Conservation (phyloP, 257 asterid genomes). For the Ocimum tenuiflorum region DNA sequence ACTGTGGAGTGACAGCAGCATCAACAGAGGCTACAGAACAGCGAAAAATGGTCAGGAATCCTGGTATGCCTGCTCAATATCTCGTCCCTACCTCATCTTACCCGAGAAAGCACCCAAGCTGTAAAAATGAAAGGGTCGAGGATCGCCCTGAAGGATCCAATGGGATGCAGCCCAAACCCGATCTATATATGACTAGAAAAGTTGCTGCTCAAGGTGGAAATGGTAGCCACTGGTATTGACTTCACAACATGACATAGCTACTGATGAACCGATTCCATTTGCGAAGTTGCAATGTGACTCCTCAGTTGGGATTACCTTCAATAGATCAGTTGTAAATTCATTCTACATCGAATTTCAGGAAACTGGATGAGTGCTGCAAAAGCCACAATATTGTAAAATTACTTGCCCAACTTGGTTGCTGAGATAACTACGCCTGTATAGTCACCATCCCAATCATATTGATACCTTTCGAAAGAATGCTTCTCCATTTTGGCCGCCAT, state of each 20-base stretch:
- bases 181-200: slow-evolving; percentile 30
- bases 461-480: not conserved
- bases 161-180: slow-evolving; percentile 39
- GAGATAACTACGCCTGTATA: slow-evolving; percentile 12
- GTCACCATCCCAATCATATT: not conserved
- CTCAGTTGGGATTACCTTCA: not conserved
- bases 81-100: slow-evolving; percentile 44
- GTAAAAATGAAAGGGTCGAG: slow-evolving; percentile 34
- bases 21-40: slow-evolving; percentile 55
- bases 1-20: slow-evolving; percentile 42
- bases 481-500: not conserved
- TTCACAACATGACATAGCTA: not conserved
- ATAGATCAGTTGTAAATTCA: slow-evolving; percentile 1
- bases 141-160: slow-evolving; percentile 31
- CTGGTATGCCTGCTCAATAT: slow-evolving; percentile 53
- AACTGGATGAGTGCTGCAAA: not conserved
- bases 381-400: not conserved
- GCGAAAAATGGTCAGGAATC: slow-evolving; percentile 51
- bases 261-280: not conserved
- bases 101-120: slow-evolving; percentile 40
- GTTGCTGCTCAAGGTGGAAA: slow-evolving; percentile 38
- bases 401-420: not conserved
- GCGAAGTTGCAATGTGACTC: not conserved
- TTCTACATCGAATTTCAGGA: not conserved
- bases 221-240: slow-evolving; percentile 39